Evolutionary conservation across 345 rosid species (phyloP), one percentile per base, ranked within the genome.

Genomic region (Schrenkiella parvula): DNA sequence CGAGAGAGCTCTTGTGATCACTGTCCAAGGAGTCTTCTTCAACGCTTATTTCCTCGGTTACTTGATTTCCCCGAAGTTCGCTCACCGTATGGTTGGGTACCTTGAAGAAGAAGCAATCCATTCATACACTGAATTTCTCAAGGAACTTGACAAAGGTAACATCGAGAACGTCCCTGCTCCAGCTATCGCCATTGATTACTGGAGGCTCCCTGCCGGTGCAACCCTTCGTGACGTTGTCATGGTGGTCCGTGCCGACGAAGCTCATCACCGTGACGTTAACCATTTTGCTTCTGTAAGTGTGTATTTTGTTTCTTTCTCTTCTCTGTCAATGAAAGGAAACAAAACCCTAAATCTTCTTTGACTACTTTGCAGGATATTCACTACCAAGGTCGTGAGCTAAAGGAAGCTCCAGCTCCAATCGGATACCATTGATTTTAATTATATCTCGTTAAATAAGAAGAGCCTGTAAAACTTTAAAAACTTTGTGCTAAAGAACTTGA

Each of bases 191-290:
- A 57, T 86, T 25, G 92, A 89, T 60, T 89, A 89, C 71, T 89
- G 96, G 92, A 80, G 88, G 56, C 63, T 89, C 70, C 85, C 88
- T 15, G 70, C 84, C 0, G 38, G 77, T 17, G 80, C 96, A 1
- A 87, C 85, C 0, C 82, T 89, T 5, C 80, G 84, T 19, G 96
- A 89, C 71, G 92, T 87, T 4, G 92, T 89, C 3, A 17, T 68
- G 68, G 89, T 82, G 10, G 81, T 89, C 2, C 80, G 96, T 48
- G 96, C 92, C 0, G 96, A 87, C 46, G 92, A 89, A 76, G 96
- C 92, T 0, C 92, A 87, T 59, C 96, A 89, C 54, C 90, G 92
- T 18, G 92, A 89, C 26, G 89, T 89, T 38, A 89, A 89, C 77
- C 96, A 89, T 78, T 87, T 79, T 58, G 96, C 96, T 35, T 89